Evolutionary conservation across 2,329 filamentous ascomycete genomes (phyloP).

Genomic region (Fusarium sp.): DNA sequence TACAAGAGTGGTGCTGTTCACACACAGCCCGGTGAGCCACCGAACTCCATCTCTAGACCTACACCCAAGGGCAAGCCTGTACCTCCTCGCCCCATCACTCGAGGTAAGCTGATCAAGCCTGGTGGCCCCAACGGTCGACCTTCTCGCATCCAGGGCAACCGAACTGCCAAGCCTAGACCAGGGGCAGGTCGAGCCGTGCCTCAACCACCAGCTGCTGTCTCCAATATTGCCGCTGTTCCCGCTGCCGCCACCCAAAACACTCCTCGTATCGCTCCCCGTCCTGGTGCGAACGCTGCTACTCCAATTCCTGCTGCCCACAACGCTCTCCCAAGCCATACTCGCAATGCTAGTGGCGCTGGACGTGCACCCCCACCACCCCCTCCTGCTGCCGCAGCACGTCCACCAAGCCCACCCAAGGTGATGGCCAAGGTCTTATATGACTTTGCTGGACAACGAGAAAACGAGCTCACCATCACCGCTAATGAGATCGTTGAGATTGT

Average conservation of each 20-base stretch:
- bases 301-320: constrained; percentile 34
- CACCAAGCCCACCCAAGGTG: constrained; percentile 67
- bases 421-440: constrained; percentile 93
- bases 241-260: constrained; percentile 38
- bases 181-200: constrained; percentile 49
- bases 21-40: constrained; percentile 82
- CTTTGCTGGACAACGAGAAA: constrained; percentile 83
- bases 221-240: constrained; percentile 39
- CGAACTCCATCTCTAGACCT: constrained; percentile 82
- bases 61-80: constrained; percentile 89
- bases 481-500: constrained; percentile 88
- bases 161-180: constrained; percentile 56
- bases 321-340: constrained; percentile 59
- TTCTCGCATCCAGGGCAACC: constrained; percentile 70
- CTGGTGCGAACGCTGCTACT: constrained; percentile 2
- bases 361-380: constrained; percentile 73
- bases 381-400: constrained; percentile 61
- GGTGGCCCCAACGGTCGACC: constrained; percentile 86
- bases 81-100: constrained; percentile 88
- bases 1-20: constrained; percentile 97
- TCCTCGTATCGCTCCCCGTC: constrained; percentile 11
- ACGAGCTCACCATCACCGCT: constrained; percentile 82
- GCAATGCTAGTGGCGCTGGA: constrained; percentile 60
- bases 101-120: constrained; percentile 89
- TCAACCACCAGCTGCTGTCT: constrained; percentile 47